Evolutionary conservation across 192 early-diverging fungal species (phyloP).

Genomic region (Coemansia sp.): DNA sequence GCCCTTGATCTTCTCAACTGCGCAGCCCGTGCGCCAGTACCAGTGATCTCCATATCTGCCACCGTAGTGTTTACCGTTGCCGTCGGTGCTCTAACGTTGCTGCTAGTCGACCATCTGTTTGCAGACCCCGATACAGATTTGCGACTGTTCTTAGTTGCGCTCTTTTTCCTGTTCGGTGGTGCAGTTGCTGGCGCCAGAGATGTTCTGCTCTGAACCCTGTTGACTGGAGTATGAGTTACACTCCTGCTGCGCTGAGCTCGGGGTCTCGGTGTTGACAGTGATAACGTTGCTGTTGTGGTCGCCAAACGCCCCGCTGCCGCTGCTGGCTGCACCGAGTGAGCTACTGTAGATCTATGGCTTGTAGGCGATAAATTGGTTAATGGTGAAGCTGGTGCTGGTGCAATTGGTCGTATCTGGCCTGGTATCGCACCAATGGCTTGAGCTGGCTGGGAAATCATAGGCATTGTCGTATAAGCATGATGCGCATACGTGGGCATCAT

Average conservation of each 20-base stretch:
- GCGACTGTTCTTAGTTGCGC: background rate
- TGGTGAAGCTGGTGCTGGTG: background rate
- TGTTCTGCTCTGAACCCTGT: background rate
- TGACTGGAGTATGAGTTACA: background rate
- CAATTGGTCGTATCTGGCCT: background rate
- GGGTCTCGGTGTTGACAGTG: too few species aligned
- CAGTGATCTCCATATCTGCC: background rate
- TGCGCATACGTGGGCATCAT: background rate
- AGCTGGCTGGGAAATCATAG: background rate
- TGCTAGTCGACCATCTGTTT: conserved; percentile 4
- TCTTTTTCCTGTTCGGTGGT: background rate
- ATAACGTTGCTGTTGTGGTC: too few species aligned
- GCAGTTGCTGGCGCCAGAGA: background rate
- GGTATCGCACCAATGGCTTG: background rate
- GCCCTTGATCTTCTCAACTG: background rate
- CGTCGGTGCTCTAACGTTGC: background rate
- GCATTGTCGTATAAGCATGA: background rate
- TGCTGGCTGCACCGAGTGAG: background rate
- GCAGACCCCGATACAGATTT: background rate
- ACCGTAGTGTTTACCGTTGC: background rate
- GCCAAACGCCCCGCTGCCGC: too few species aligned
- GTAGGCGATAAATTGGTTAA: too few species aligned
- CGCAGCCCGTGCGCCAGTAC: background rate
- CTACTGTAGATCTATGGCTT: background rate
- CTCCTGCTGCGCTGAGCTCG: too few species aligned